Conservation (phyloP, 495 filamentous ascomycete species). For the Hyaloscypha hepaticicola region DNA sequence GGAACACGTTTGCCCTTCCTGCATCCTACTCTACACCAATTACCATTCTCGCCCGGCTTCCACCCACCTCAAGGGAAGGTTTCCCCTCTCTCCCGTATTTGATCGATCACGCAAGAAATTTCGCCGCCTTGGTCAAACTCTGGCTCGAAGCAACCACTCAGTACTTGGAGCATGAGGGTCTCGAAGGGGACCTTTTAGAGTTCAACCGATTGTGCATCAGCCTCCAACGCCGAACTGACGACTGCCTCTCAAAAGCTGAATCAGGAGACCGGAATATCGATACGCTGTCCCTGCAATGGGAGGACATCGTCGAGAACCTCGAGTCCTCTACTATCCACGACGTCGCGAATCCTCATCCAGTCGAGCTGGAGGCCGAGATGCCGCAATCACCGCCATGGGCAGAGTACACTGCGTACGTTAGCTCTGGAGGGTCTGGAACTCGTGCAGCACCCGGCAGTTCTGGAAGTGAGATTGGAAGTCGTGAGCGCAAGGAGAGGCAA, state of each 20-base stretch:
- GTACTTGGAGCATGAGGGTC: constrained; percentile 41
- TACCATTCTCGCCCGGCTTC: constrained; percentile 82
- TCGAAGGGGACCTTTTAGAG: constrained; percentile 60
- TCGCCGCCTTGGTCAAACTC: constrained; percentile 80
- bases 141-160: constrained; percentile 67
- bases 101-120: constrained; percentile 86
- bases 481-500: constrained; percentile 26
- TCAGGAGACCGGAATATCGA: constrained; percentile 46
- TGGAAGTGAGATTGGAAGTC: constrained; percentile 22
- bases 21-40: constrained; percentile 92
- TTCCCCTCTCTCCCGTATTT: constrained; percentile 94
- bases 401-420: constrained; percentile 19
- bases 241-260: constrained; percentile 70
- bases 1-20: constrained; percentile 61
- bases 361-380: constrained; percentile 1
- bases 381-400: constrained; percentile 22
- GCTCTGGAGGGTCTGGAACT: not conserved
- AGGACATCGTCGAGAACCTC: constrained; percentile 26
- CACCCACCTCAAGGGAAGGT: constrained; percentile 81
- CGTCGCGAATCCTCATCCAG: constrained; percentile 10
- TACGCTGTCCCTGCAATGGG: constrained; percentile 25
- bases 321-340: constrained; percentile 23
- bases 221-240: constrained; percentile 70
- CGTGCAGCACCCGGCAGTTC: constrained; percentile 20
- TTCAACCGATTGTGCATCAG: constrained; percentile 76